A percentile compares a stretch with the other conserved stretches of the same genome.
These are phyloP conservation scores for Tetrahymena elliotti DNA, from an alignment of 73 alveolate species.

Conservation along the genomic window DNA sequence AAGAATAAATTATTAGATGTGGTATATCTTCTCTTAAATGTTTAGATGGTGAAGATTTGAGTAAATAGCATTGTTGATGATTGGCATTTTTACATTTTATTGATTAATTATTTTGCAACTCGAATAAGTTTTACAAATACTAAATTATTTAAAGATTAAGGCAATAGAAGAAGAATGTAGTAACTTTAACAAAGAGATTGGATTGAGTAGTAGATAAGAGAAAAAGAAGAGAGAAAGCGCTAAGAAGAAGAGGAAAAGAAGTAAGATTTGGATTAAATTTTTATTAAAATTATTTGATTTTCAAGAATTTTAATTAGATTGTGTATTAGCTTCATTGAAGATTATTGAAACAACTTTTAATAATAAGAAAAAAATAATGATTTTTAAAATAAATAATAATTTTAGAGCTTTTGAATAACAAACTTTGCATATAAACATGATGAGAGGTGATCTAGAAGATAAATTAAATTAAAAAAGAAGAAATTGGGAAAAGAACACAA, in stretches of 20 bases:
- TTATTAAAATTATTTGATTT: too few species aligned
- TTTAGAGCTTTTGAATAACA: background rate
- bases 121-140: background rate
- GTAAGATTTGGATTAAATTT: background rate
- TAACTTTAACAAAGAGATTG: background rate
- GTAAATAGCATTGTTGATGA: background rate
- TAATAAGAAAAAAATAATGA: background rate
- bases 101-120: background rate
- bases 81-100: background rate
- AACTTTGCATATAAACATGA: background rate
- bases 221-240: background rate
- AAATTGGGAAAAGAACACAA: background rate
- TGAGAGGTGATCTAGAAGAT: background rate
- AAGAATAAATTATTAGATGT: background rate
- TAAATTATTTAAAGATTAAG: background rate
- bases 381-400: background rate
- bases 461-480: background rate
- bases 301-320: too few species aligned
- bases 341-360: background rate
- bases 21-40: background rate
- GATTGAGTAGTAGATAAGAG: background rate
- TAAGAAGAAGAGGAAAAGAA: background rate
- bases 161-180: background rate
- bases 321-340: too few species aligned
- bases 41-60: background rate